Conservation (phyloP, 2,329 filamentous ascomycete genomes). For the Exophiala dermatitidis region DNA sequence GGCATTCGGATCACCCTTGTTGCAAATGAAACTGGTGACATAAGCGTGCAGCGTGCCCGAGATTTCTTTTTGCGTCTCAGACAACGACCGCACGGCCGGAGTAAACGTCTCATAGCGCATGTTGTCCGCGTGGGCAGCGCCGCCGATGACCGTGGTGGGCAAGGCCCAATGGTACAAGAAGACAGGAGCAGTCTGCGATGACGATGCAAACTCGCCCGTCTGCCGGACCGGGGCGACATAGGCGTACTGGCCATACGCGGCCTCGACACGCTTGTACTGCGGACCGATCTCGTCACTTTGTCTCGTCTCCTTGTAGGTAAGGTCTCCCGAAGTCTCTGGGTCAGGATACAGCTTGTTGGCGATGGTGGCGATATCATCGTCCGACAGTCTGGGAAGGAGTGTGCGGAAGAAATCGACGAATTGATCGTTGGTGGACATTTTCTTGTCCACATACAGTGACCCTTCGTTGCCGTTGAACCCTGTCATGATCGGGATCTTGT, state of each 20-base stretch:
- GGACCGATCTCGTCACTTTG: conserved; percentile 33
- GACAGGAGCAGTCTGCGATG: conserved; percentile 31
- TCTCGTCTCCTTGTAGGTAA: conserved; percentile 35
- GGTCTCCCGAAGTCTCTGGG: conserved; percentile 37
- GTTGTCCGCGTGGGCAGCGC: conserved; percentile 46
- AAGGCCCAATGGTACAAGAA: conserved; percentile 52
- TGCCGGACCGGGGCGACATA: conserved; percentile 45
- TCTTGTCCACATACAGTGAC: conserved; percentile 53
- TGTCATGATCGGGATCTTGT: conserved; percentile 57
- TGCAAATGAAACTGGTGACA: conserved; percentile 43
- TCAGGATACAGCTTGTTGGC: conserved; percentile 58
- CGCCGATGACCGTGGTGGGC: conserved; percentile 37
- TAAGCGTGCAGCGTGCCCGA: conserved; percentile 43
- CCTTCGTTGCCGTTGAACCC: conserved; percentile 68
- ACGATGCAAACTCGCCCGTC: conserved; percentile 33
- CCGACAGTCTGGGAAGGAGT: conserved; percentile 53
- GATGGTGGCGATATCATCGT: conserved; percentile 45
- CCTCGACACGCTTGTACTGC: conserved; percentile 48
- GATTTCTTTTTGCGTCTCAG: conserved; percentile 38
- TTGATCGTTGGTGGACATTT: conserved; percentile 55
- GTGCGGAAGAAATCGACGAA: conserved; percentile 56
- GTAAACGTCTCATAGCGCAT: conserved; percentile 44
- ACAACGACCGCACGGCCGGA: conserved; percentile 32
- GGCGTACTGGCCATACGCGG: conserved; percentile 45
- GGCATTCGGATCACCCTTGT: conserved; percentile 41